Evolutionary conservation across 129 eudicot species (phyloP).

Genomic region (Tagetes patula): DNA sequence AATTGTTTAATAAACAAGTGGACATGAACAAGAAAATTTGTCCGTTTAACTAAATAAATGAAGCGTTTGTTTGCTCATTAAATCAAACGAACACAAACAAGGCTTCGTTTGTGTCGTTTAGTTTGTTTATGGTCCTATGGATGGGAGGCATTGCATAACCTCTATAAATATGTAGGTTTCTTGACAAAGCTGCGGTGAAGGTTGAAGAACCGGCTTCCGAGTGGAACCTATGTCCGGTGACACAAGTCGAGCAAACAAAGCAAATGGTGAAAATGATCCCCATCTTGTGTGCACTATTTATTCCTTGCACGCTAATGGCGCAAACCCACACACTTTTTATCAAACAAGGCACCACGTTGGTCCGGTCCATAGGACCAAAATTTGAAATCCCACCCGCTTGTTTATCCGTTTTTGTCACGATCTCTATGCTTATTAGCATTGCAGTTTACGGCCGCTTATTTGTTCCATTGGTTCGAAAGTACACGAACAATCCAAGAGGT

Average conservation of each 20-base stretch:
- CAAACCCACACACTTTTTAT: slow-evolving; percentile 52
- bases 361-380: slow-evolving; percentile 49
- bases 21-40: no score
- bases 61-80: no score
- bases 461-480: slow-evolving; percentile 43
- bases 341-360: slow-evolving; percentile 63
- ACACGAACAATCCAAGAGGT: slow-evolving; percentile 67
- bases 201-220: slow-evolving; percentile 25
- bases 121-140: no score
- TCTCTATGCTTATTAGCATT: slow-evolving; percentile 53
- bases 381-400: slow-evolving; percentile 67
- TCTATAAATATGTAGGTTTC: slow-evolving; percentile 27
- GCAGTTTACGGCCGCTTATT: slow-evolving; percentile 55
- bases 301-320: slow-evolving; percentile 46
- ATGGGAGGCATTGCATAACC: neutral
- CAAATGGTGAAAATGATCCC: slow-evolving; percentile 66
- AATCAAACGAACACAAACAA: no score
- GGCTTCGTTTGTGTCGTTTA: no score
- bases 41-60: no score
- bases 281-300: slow-evolving; percentile 36
- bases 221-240: slow-evolving; percentile 50
- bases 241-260: slow-evolving; percentile 71
- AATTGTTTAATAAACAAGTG: no score
- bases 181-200: slow-evolving; percentile 54
- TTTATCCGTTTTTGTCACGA: slow-evolving; percentile 51